A percentile compares a stretch with the other conserved stretches of the same genome.
phyloP scores from a whole-genome alignment of 129 eudicot genomes.

The Helianthus annuus region HanXRQr2.0-SUNRISE NC_035442.2:110011173-110011672 shows the following conservation, averaged over 20 bases:
- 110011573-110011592: slow-evolving; percentile 37
- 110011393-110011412: background rate
- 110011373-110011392: background rate
- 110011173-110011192: too few relatives aligned
- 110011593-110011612: background rate
- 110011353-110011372: background rate
- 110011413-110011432: background rate
- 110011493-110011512: slow-evolving; percentile 62
- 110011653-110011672: slow-evolving; percentile 77
- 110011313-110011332: too few relatives aligned
- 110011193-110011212: too few relatives aligned
- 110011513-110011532: slow-evolving; percentile 84
- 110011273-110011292: too few relatives aligned
- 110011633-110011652: slow-evolving; percentile 41
- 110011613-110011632: slow-evolving; percentile 18
- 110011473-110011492: background rate
- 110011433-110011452: background rate
- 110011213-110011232: too few relatives aligned
- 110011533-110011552: slow-evolving; percentile 92
- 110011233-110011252: too few relatives aligned
- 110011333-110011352: background rate
- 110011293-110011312: too few relatives aligned
- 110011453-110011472: background rate
- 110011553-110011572: slow-evolving; percentile 73
- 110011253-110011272: too few relatives aligned